Conservation (phyloP, 306 rosid species). For the Malus sylvestris region DNA sequence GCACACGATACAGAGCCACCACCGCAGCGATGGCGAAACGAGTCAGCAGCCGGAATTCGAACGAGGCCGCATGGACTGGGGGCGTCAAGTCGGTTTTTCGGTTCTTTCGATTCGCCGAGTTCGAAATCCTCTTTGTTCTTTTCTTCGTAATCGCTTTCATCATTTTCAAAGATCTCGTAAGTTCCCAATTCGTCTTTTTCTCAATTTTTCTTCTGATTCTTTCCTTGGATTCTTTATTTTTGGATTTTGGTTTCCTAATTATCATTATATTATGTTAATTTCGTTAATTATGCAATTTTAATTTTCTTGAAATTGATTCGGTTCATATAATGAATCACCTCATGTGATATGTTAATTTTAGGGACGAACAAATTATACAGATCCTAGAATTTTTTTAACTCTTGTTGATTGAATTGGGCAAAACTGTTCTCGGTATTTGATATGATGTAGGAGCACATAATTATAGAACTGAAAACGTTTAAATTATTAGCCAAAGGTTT, state of each 20-base stretch:
- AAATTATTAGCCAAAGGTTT: neutral
- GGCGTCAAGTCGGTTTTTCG: constrained; percentile 39
- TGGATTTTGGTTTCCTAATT: neutral
- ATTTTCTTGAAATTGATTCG: neutral
- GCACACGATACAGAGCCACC: neutral
- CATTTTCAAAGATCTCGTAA: constrained; percentile 81
- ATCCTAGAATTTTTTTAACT: neutral
- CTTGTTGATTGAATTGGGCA: neutral
- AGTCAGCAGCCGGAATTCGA: constrained; percentile 28
- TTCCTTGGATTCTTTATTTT: neutral
- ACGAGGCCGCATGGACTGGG: constrained; percentile 48
- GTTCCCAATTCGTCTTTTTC: neutral
- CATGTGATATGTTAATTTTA: neutral
- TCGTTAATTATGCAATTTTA: neutral
- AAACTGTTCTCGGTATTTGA: neutral
- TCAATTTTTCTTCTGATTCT: neutral
- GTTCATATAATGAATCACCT: neutral
- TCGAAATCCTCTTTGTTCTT: constrained; percentile 81
- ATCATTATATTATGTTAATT: neutral
- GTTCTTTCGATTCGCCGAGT: constrained; percentile 66
- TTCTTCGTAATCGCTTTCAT: constrained; percentile 69
- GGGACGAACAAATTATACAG: neutral
- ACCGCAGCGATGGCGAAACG: constrained; percentile 33
- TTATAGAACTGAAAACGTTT: neutral
- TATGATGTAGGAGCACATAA: neutral